A percentile compares a stretch with the other conserved stretches of the same genome.
Conservation (phyloP, 441 rosid genomes). For the Macaranga tanarius region DNA sequence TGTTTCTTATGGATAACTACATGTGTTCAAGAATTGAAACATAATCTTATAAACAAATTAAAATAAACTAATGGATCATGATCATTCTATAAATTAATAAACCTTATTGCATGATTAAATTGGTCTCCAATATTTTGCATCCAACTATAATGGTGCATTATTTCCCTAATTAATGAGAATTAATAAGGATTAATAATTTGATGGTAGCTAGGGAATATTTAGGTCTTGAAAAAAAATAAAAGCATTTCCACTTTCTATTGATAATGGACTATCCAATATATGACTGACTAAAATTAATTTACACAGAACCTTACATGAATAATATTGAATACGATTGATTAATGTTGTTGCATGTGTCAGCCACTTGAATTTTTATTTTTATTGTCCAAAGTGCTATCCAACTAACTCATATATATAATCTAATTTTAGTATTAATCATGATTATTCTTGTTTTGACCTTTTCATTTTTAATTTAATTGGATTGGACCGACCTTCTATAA, state of each 20-base stretch:
- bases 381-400: constrained; percentile 16
- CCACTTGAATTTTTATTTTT: neutral
- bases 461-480: constrained; percentile 4
- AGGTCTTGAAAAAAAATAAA: neutral
- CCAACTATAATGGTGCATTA: neutral
- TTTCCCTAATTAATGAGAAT: constrained; percentile 7
- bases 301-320: neutral
- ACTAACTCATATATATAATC: constrained; percentile 5
- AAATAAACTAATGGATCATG: too few relatives aligned
- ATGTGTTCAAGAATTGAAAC: too few relatives aligned
- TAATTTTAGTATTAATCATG: constrained; percentile 1
- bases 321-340: neutral
- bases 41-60: too few relatives aligned
- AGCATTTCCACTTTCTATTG: constrained; percentile 18
- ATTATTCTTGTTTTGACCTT: constrained; percentile 21
- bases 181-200: neutral
- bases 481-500: constrained; percentile 16
- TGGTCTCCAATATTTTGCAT: neutral
- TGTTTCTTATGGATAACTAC: too few relatives aligned
- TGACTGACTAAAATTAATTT: neutral
- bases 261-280: constrained; percentile 15
- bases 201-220: neutral
- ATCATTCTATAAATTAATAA: neutral
- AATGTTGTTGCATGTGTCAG: constrained; percentile 4
- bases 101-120: constrained; percentile 3